Base-by-base conservation (phyloP, 2,329 filamentous ascomycete genomes). In the Chrysosphaeria jannelii region DNA sequence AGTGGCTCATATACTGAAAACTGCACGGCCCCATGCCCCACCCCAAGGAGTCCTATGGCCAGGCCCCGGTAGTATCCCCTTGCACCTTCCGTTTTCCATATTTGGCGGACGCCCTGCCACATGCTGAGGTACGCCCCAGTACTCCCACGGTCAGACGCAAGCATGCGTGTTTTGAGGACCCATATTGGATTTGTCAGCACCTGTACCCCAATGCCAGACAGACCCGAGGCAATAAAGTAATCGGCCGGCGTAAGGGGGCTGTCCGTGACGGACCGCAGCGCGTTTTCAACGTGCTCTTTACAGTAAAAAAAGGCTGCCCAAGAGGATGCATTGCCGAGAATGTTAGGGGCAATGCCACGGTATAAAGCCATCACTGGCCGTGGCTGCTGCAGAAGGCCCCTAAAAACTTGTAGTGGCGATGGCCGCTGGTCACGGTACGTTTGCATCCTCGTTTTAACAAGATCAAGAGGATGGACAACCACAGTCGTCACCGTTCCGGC, bases 111-210 rank as follows among this genome's bases (percentile, higher is more conserved):
- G 14, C 85, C 85, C 23, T 65, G 55, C 32, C 53, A 47, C 51
- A 91, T 74, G 32, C 61, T 68, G 10, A 60, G 55, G 44, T 97
- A 97, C 2, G 81, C 85, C 9, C 76, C 76, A 2, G 55, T 58
- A 5, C 63, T 55, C 25, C 59, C 52, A 23, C 61, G 59, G 33
- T 85, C 74, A 4, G 74, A 79, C 14, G 78, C 76, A 13, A 93
- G 53, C 78, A 97, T 93, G 31, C 85, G 70, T 6, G 81, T 93
- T 51, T 93, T 93, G 41, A 97, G 64, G 3, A 97, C 85, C 85
- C 85, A 97, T 35, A 97, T 67, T 3, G 85, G 85, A 40, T 93
- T 93, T 14, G 85, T 93, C 32, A 81, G 53, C 14, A 74, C 47
- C 20, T 79, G 70, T 2, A 78, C 89, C 19, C 74, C 43, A 10